Evolutionary conservation across 192 early-diverging fungal species (phyloP), one percentile per base, ranked within the genome.

Genomic region (Coemansia sp.): DNA sequence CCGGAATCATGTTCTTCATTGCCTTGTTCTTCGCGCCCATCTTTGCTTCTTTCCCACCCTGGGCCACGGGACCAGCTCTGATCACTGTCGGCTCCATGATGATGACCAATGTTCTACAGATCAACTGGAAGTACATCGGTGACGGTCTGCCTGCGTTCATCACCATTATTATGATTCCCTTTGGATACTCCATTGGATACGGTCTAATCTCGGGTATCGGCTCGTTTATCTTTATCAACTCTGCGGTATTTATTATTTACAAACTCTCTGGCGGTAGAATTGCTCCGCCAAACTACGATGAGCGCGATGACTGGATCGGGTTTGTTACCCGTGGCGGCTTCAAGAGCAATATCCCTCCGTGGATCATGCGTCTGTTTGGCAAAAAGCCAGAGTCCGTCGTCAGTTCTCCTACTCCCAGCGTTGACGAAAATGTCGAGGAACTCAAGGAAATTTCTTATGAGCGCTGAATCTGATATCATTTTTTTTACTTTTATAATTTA

Each of bases 21-120:
- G 82, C 86, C 17, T 74, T 94, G 34, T 92, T 94, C 84, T 92
- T 94, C 64, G 84, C 91, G 0, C 92, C 92, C 25, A 91, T 94
- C 73, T 92, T 92, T 66, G 91, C 91, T 7, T 85, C 86, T 18
- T 89, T 93, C 78, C 93, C 92, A 48, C 89, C 91, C 5, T 93
- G 92, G 90, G 88, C 93, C 30, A 92, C 92, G 2, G 91, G 91
- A 4, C 91, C 92, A 0, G 92, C 92, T 6, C 77, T 94, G 58
- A 88, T 94, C 66, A 63, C 88, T 29, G 89, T 94, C 7, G 92
- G 92, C 33, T 88, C 87, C 7, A 81, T 94, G 88, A 94, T 94
- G 92, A 81, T 87, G 50, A 80, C 85, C 18, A 83, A 82, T 31
- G 83, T 92, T 14, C 71, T 84, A 1, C 73, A 89, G 57, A 88